A percentile compares a stretch with the other conserved stretches of the same genome.
phyloP scores from a whole-genome alignment of 495 filamentous ascomycete genomes.

The Monascus purpureus region DNA sequence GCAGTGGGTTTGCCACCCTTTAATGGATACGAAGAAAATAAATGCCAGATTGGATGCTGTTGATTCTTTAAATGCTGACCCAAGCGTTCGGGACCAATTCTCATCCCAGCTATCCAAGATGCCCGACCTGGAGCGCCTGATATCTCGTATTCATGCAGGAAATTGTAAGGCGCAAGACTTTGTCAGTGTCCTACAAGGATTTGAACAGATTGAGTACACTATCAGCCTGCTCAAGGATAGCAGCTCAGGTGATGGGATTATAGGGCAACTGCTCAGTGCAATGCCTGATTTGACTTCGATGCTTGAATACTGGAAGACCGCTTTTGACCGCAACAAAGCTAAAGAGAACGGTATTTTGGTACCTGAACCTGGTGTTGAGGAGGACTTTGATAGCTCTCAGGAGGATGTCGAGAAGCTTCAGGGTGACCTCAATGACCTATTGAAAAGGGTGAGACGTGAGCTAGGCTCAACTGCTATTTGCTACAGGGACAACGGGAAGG shows the following conservation, averaged over 20 bases:
- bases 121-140: slow-evolving; percentile 87
- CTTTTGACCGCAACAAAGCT: slow-evolving; percentile 77
- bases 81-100: slow-evolving; percentile 64
- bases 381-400: slow-evolving; percentile 83
- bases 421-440: slow-evolving; percentile 51
- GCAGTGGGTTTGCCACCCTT: slow-evolving; percentile 95
- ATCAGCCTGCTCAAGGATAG: slow-evolving; percentile 62
- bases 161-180: slow-evolving; percentile 83
- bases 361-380: slow-evolving; percentile 78
- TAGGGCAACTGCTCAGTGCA: slow-evolving; percentile 63
- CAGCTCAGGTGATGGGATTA: slow-evolving; percentile 59
- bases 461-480: slow-evolving; percentile 55
- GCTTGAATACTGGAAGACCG: slow-evolving; percentile 78
- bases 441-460: slow-evolving; percentile 55
- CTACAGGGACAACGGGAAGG: slow-evolving; percentile 86
- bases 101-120: slow-evolving; percentile 74
- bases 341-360: slow-evolving; percentile 64
- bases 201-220: slow-evolving; percentile 91
- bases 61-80: slow-evolving; percentile 77
- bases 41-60: slow-evolving; percentile 94
- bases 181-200: slow-evolving; percentile 85
- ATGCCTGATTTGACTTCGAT: slow-evolving; percentile 73
- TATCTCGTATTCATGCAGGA: slow-evolving; percentile 88
- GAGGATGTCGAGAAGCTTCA: slow-evolving; percentile 59
- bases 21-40: slow-evolving; percentile 74